Base-by-base conservation (phyloP, 306 rosid species). In the Cucumis sativus region DNA sequence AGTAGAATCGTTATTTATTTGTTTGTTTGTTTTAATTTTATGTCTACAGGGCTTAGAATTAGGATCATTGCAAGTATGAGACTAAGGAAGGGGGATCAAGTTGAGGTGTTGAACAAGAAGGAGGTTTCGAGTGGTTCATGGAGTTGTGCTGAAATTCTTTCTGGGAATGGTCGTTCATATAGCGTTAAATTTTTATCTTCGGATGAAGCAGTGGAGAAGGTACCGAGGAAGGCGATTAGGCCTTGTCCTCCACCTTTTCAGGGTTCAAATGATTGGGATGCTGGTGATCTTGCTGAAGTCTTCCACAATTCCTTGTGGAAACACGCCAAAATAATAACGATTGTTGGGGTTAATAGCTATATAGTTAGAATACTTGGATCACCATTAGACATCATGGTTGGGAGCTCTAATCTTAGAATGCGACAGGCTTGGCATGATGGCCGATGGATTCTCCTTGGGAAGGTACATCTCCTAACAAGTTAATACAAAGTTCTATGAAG, bases 221-320 rank as follows among this genome's bases (percentile, higher is more conserved):
- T 92, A 72, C 70, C 87, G 4, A 86, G 92, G 84, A 90, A 82
- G 47, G 86, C 83, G 77, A 81, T 92, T 66, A 87, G 97, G 85
- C 99, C 96, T 6, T 84, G 84, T 59, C 97, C 93, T 10, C 96
- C 92, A 37, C 80, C 52, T 8, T 77, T 74, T 35, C 35, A 35
- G 78, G 81, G 78, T 64, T 12, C 55, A 25, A 80, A 82, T 52
- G 55, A 68, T 75, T 92, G 91, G 96, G 75, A 41, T 20, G 84
- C 76, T 55, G 87, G 88, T 74, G 91, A 95, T 85, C 59, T 86
- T 64, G 87, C 81, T 56, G 99, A 95, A 86, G 91, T 87, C 40
- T 90, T 85, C 47, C 82, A 82, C 81, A 79, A 2, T 63, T 87
- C 83, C 74, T 89, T 86, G 21, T 95, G 99, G 99, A 89, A 84